Conservation (phyloP, 805 yeast genomes). For the Teunomyces lycoperdinae region DNA sequence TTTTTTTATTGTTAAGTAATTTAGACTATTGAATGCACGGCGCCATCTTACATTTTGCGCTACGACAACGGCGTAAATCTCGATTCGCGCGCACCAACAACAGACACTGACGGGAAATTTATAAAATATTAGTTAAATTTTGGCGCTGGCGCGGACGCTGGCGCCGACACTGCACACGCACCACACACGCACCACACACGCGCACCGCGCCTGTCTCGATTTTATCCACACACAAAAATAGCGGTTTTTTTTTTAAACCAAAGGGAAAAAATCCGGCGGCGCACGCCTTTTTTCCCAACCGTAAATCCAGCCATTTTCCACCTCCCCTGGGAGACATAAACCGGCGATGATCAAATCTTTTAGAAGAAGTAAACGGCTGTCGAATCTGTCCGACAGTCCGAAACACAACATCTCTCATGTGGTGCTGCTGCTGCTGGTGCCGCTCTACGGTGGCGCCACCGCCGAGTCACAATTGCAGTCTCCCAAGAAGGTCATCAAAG, state of each 20-base stretch:
- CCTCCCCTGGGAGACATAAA: not conserved
- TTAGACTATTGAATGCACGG: not conserved
- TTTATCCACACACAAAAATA: no score
- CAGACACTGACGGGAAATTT: no score
- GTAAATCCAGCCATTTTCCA: not conserved
- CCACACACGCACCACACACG: no score
- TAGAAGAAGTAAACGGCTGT: constrained; percentile 40
- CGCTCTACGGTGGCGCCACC: constrained; percentile 7
- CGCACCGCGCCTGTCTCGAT: no score
- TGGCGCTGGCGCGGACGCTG: no score
- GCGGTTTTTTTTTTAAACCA: no score
- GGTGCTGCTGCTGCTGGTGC: constrained; percentile 17
- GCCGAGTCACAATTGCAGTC: constrained; percentile 36
- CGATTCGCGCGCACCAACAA: not conserved
- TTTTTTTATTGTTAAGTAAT: no score
- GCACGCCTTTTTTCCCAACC: not conserved
- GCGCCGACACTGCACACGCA: not conserved
- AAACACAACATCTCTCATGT: constrained; percentile 29
- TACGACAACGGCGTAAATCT: not conserved
- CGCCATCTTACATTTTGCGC: not conserved
- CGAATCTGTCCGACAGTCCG: constrained; percentile 24
- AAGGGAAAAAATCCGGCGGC: not conserved
- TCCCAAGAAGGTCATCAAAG: constrained; percentile 82
- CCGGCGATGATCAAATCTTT: constrained; percentile 38
- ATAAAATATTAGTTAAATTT: no score